Evolutionary conservation across 2,329 filamentous ascomycete species (phyloP).

Genomic region (Byssothecium circinans): DNA sequence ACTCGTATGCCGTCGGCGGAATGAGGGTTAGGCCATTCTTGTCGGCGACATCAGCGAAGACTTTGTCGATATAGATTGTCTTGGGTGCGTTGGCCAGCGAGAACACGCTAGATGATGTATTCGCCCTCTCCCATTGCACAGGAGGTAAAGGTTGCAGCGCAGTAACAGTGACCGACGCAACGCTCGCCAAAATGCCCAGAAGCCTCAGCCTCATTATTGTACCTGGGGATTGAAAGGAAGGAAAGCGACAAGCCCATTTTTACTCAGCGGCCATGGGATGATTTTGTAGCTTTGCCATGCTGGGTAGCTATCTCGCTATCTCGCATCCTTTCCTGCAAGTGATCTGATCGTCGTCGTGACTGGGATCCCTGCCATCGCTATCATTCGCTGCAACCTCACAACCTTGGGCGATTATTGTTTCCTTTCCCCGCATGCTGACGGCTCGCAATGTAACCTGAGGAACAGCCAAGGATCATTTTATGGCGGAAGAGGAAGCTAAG

Average conservation of each 20-base stretch:
- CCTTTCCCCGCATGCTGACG: conserved; percentile 27
- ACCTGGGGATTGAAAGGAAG: neutral
- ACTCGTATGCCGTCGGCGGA: conserved; percentile 54
- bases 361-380: conserved; percentile 12
- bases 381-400: conserved; percentile 10
- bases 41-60: conserved; percentile 47
- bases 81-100: conserved; percentile 20
- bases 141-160: conserved; percentile 48
- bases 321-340: neutral
- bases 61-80: conserved; percentile 47
- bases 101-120: conserved; percentile 21
- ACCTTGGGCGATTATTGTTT: neutral
- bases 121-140: conserved; percentile 27
- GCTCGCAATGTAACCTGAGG: conserved; percentile 20
- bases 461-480: conserved; percentile 7
- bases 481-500: neutral
- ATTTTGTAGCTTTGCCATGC: conserved; percentile 13
- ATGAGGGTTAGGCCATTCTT: conserved; percentile 54
- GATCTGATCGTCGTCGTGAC: conserved; percentile 3
- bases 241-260: neutral
- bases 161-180: conserved; percentile 30
- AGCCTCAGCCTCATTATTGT: conserved; percentile 17
- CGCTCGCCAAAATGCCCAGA: conserved; percentile 12
- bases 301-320: conserved; percentile 2
- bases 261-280: neutral